Base-by-base conservation (phyloP, 169 alveolate genomes). In the Plasmodium gallinaceum region DNA sequence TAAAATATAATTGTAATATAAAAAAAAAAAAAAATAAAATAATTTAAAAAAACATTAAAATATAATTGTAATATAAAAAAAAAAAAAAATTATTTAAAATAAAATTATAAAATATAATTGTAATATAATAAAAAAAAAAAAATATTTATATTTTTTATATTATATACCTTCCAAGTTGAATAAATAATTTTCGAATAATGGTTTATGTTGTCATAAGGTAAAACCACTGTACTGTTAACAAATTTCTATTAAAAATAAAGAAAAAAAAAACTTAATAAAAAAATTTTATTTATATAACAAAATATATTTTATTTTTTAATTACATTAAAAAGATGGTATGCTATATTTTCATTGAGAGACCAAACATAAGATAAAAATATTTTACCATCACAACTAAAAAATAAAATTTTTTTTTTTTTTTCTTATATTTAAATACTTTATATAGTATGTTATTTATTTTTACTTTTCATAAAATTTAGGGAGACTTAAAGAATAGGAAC, bases 381-480 rank as follows among this genome's bases (percentile, higher is more conserved):
- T 70, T 71, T 85, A 24, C 92, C 92, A 62, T 85, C 92, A 20
- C 74, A 37, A 22, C 90, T 80, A 62, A 80, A 46, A 64, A 76
- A 26, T n/a, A 24, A 45, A 26, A 20, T 48, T 60, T 22, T 48
- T 60, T 22, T 12, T 20, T 20, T 18, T n/a, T 57, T n/a, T 22
- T n/a, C 39, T 3, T 32, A 57, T 39, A 73, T 46, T 20, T 71
- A 54, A 8, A 9, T 45, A 5, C 24, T 20, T 18, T 10, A 18
- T 2, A 9, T 6, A n/a, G 42, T 22, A 22, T 22, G 7, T 18
- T 16, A 10, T 7, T 24, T 58, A 3, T 32, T 16, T 46, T 68
- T 68, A 80, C 90, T 69, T 71, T 24, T 71, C 87, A 20, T 70
- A 85, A 85, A 85, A 85, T 51, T 85, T 85, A n/a, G 92, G 68